phyloP scores from a whole-genome alignment of 306 rosid species.

The Trichosanthes truncata region DNA sequence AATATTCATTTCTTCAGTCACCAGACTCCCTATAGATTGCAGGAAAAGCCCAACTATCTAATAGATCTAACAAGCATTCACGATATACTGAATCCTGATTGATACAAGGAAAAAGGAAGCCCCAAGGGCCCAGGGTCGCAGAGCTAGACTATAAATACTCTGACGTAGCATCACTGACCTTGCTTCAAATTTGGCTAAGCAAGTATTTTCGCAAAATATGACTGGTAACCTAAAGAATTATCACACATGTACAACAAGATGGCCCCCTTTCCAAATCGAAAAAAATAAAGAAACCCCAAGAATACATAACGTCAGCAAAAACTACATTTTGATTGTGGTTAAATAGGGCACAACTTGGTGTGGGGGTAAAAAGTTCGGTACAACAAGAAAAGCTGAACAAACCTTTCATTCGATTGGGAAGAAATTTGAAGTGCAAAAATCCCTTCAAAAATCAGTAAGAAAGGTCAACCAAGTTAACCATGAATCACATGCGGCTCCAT shows the following conservation, averaged over 20 bases:
- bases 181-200: conserved; percentile 22
- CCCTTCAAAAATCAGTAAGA: conserved; percentile 40
- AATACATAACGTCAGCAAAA: conserved; percentile 39
- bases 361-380: conserved; percentile 25
- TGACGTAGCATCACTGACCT: background rate
- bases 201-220: conserved; percentile 31
- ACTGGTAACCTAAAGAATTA: conserved; percentile 68
- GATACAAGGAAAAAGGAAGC: background rate
- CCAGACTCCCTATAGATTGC: background rate
- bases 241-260: conserved; percentile 65
- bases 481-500: conserved; percentile 26
- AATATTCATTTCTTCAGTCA: background rate
- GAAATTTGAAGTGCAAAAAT: conserved; percentile 30
- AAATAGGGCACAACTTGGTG: conserved; percentile 34
- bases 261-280: conserved; percentile 32
- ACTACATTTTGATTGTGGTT: conserved; percentile 47
- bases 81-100: background rate
- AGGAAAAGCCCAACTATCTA: background rate
- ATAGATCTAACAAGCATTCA: background rate
- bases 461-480: conserved; percentile 21
- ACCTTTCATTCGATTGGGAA: conserved; percentile 35
- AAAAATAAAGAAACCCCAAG: conserved; percentile 36
- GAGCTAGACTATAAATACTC: background rate
- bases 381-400: conserved; percentile 39
- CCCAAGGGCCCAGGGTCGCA: background rate